Percentiles rank a stretch among this genome's conserved stretches.
Evolutionary conservation across 441 rosid genomes (phyloP).

Genomic region (Monsonia emarginata): DNA sequence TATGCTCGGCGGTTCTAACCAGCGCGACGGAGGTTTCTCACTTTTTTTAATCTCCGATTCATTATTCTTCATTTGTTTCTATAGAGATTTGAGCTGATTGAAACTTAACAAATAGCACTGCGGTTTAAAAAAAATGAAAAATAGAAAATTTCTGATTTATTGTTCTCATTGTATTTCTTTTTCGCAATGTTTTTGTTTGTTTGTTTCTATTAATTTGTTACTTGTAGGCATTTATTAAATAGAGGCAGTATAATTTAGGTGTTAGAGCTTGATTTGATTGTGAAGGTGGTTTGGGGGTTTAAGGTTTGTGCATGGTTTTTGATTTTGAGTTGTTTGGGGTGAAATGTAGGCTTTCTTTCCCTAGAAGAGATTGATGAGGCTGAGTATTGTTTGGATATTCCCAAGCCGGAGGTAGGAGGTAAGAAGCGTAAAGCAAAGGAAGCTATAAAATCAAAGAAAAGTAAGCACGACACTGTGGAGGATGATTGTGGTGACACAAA

Average conservation of each 20-base stretch:
- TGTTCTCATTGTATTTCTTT: not conserved
- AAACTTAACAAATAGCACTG: too few relatives aligned
- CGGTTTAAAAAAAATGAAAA: too few relatives aligned
- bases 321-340: not conserved
- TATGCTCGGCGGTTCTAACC: conserved; percentile 45
- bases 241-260: too few relatives aligned
- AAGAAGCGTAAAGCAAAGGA: conserved; percentile 18
- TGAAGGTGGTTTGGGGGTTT: not conserved
- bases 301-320: not conserved
- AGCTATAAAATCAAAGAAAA: conserved; percentile 23
- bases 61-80: not conserved
- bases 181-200: not conserved
- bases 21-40: conserved; percentile 71
- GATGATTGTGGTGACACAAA: conserved; percentile 22
- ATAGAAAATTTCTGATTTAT: too few relatives aligned
- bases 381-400: conserved; percentile 42
- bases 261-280: not conserved
- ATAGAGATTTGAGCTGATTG: too few relatives aligned
- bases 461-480: conserved; percentile 21
- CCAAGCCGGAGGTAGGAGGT: conserved; percentile 25
- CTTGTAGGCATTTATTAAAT: not conserved
- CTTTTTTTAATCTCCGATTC: not conserved
- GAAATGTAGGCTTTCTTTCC: conserved; percentile 58
- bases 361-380: conserved; percentile 86
- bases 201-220: not conserved